These are phyloP conservation scores for Trichosporon inkin DNA, from an alignment of 1,284 basidiomycete genomes.

Conservation along the genomic window DNA sequence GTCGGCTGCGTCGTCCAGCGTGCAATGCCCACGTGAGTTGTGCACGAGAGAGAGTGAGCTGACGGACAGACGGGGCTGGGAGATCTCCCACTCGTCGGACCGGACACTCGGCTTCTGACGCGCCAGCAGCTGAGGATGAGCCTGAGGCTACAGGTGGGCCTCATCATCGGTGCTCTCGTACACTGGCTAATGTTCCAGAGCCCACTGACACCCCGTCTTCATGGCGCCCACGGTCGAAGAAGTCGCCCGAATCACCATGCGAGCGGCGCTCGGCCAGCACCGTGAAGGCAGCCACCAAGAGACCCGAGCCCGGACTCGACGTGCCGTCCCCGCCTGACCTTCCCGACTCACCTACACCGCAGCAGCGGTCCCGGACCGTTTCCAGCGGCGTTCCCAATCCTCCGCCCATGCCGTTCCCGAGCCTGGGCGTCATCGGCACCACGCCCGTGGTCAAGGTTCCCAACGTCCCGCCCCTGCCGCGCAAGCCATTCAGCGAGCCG, in stretches of 20 bases:
- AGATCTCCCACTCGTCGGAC: neutral
- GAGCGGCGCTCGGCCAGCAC: too few relatives aligned
- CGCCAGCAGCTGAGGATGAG: too few relatives aligned
- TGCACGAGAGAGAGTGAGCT: neutral
- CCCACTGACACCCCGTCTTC: too few relatives aligned
- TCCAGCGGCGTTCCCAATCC: neutral
- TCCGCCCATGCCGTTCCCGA: neutral
- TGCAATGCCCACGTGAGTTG: neutral
- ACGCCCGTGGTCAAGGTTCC: neutral
- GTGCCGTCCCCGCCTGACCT: neutral
- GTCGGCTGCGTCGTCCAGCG: neutral
- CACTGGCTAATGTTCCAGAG: too few relatives aligned
- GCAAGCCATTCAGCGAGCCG: slow-evolving; percentile 3
- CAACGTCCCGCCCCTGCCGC: neutral
- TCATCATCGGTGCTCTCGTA: too few relatives aligned
- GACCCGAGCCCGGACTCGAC: neutral
- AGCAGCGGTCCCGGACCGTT: neutral
- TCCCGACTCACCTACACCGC: neutral
- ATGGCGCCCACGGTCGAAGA: too few relatives aligned
- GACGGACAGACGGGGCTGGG: neutral
- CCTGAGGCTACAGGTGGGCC: too few relatives aligned
- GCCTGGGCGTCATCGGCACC: neutral
- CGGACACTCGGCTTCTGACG: neutral
- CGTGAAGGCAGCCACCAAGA: too few relatives aligned
- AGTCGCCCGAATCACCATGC: too few relatives aligned